phyloP scores from a whole-genome alignment of 2,329 filamentous ascomycete species.

The Aspergillus caelatus region DNA sequence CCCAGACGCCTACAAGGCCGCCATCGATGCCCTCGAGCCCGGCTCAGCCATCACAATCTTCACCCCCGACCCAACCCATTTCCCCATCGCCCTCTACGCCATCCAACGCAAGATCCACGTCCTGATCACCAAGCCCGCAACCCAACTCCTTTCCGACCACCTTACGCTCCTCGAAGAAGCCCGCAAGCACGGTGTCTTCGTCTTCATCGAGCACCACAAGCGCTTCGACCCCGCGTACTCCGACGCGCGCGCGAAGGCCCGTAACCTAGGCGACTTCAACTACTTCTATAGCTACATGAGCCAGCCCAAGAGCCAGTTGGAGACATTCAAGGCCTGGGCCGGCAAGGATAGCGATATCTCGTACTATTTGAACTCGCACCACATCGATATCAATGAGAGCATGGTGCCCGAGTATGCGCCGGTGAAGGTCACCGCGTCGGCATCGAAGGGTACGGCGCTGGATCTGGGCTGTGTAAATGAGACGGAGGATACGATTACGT shows the following conservation, averaged over 20 bases:
- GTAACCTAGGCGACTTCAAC: conserved; percentile 87
- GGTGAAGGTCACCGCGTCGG: conserved; percentile 76
- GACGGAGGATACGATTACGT: conserved; percentile 91
- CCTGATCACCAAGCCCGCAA: conserved; percentile 90
- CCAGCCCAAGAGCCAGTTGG: conserved; percentile 85
- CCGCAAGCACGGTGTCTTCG: conserved; percentile 76
- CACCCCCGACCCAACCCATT: conserved; percentile 91
- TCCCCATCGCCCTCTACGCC: conserved; percentile 87
- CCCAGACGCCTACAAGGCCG: conserved; percentile 81
- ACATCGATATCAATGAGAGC: conserved; percentile 88
- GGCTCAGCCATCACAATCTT: conserved; percentile 95
- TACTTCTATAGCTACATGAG: conserved; percentile 99
- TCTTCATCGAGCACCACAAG: conserved; percentile 96
- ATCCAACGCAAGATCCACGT: conserved; percentile 88
- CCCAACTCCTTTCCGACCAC: conserved; percentile 81
- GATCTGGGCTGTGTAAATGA: conserved; percentile 74
- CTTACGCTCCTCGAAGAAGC: conserved; percentile 73
- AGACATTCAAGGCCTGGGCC: conserved; percentile 95
- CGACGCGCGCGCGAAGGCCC: conserved; percentile 77
- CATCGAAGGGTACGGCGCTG: conserved; percentile 76
- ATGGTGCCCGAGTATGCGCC: conserved; percentile 85
- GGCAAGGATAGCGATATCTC: conserved; percentile 90
- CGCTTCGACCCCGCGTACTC: conserved; percentile 92
- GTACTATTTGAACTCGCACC: conserved; percentile 95
- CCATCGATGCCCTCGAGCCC: conserved; percentile 78